These are phyloP conservation scores for Lactarius psammicola DNA, from an alignment of 768 basidiomycete genomes.

Conservation along the genomic window DNA sequence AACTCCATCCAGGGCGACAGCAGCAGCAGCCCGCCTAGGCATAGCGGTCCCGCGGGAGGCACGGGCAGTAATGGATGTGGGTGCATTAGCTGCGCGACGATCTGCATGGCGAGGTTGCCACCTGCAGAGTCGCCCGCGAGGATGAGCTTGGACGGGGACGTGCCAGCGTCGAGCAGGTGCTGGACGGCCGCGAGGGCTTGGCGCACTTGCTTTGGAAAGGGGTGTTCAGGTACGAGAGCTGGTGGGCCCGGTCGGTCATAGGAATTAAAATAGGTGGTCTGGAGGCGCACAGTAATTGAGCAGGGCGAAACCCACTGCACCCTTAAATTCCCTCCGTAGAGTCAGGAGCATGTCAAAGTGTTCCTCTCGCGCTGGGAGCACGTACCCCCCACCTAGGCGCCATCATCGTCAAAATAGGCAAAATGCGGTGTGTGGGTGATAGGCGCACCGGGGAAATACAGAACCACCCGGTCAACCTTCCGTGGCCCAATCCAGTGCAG, in stretches of 20 bases:
- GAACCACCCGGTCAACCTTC: slow-evolving; percentile 4
- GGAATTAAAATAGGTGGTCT: not conserved
- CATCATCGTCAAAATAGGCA: not conserved
- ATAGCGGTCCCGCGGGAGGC: not conserved
- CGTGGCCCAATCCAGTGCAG: slow-evolving; percentile 20
- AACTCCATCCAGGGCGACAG: slow-evolving; percentile 11
- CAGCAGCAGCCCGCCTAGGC: slow-evolving; percentile 8
- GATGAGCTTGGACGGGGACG: slow-evolving; percentile 27
- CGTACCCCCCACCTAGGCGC: slow-evolving; percentile 13
- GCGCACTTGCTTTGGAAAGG: slow-evolving; percentile 27
- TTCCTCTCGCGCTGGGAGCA: not conserved
- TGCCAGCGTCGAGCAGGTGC: slow-evolving; percentile 25
- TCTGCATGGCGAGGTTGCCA: slow-evolving; percentile 29
- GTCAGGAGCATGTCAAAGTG: slow-evolving; percentile 6
- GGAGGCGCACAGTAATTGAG: slow-evolving; percentile 13
- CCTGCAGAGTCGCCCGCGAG: slow-evolving; percentile 30
- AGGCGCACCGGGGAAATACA: slow-evolving; percentile 15
- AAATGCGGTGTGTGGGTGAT: not conserved
- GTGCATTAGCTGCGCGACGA: slow-evolving; percentile 26
- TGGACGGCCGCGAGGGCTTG: slow-evolving; percentile 23
- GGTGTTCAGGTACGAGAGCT: not conserved
- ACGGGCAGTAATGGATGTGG: slow-evolving; percentile 17
- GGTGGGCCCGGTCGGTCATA: not conserved
- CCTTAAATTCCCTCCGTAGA: slow-evolving; percentile 10
- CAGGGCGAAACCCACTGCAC: slow-evolving; percentile 10